These are phyloP conservation scores for Microdochium bolleyi DNA, from an alignment of 2,329 filamentous ascomycete genomes.

Conservation along the genomic window DNA sequence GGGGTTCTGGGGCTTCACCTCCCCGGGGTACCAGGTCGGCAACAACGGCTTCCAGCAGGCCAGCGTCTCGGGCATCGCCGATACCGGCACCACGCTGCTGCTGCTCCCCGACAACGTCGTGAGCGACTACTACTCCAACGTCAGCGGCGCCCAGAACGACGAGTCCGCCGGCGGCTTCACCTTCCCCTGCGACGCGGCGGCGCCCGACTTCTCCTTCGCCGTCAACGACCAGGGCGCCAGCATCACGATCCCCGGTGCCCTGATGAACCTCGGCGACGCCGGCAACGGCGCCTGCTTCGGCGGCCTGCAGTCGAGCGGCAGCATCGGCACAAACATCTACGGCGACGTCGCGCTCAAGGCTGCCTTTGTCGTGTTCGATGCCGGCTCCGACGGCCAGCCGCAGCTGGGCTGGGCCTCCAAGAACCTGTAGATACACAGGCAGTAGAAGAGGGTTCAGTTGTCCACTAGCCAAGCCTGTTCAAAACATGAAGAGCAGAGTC, in stretches of 20 bases:
- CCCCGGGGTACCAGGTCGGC: slow-evolving; percentile 20
- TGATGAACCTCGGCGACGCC: slow-evolving; percentile 32
- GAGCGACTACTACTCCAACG: slow-evolving; percentile 41
- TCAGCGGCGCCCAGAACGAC: slow-evolving; percentile 32
- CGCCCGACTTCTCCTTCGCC: slow-evolving; percentile 42
- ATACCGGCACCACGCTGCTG: slow-evolving; percentile 53
- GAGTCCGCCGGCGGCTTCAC: slow-evolving; percentile 36
- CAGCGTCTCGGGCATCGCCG: slow-evolving; percentile 37
- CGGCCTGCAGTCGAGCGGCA: slow-evolving; percentile 45
- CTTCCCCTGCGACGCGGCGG: slow-evolving; percentile 37
- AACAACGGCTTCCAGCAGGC: slow-evolving; percentile 13
- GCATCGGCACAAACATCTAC: slow-evolving; percentile 44
- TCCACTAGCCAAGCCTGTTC: too few relatives aligned
- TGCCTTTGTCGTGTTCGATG: slow-evolving; percentile 55
- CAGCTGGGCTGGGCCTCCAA: neutral
- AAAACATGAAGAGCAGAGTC: too few relatives aligned
- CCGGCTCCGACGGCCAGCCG: neutral
- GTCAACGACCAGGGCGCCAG: slow-evolving; percentile 29
- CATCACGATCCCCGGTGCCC: slow-evolving; percentile 39
- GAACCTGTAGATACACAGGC: neutral
- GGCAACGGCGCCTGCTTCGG: slow-evolving; percentile 45
- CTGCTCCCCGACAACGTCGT: slow-evolving; percentile 40
- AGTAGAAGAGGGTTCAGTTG: too few relatives aligned
- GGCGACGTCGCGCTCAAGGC: slow-evolving; percentile 61
- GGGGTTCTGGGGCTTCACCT: slow-evolving; percentile 29